Conservation (phyloP, 1,284 basidiomycete species). For the Erythrobasidium hasegawianum region DNA sequence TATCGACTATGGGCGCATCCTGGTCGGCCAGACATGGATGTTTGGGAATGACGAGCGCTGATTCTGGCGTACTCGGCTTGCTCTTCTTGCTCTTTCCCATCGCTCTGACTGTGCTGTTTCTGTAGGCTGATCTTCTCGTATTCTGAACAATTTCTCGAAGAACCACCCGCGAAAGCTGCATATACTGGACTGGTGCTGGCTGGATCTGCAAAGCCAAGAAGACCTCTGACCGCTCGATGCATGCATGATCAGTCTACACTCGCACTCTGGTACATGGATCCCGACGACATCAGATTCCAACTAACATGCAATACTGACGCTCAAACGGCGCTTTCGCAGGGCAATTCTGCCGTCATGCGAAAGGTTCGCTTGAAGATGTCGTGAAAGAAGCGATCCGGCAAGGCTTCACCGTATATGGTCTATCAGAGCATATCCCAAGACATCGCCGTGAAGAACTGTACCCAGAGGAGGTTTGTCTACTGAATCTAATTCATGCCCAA, state of each 20-base stretch:
- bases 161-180: too few species aligned
- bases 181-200: too few species aligned
- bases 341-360: conserved; percentile 90
- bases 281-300: not conserved
- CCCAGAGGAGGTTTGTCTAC: conserved; percentile 79
- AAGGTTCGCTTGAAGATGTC: conserved; percentile 70
- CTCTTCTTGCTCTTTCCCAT: conserved; percentile 41
- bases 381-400: conserved; percentile 70
- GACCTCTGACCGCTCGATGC: not conserved
- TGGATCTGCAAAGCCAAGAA: too few species aligned
- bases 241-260: conserved; percentile 34
- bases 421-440: conserved; percentile 92
- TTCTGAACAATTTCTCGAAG: too few species aligned
- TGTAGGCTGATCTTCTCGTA: too few species aligned
- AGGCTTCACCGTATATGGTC: conserved; percentile 76
- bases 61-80: conserved; percentile 32
- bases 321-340: conserved; percentile 58
- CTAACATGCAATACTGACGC: not conserved
- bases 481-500: not conserved
- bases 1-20: conserved; percentile 60
- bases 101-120: not conserved
- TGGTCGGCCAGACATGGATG: conserved; percentile 33
- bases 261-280: conserved; percentile 23
- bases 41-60: conserved; percentile 35
- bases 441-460: conserved; percentile 78